A percentile compares a stretch with the other conserved stretches of the same genome.
Evolutionary conservation across 2,329 filamentous ascomycete genomes (phyloP).

Genomic region (Graphilbum ipis-grandicollis): DNA sequence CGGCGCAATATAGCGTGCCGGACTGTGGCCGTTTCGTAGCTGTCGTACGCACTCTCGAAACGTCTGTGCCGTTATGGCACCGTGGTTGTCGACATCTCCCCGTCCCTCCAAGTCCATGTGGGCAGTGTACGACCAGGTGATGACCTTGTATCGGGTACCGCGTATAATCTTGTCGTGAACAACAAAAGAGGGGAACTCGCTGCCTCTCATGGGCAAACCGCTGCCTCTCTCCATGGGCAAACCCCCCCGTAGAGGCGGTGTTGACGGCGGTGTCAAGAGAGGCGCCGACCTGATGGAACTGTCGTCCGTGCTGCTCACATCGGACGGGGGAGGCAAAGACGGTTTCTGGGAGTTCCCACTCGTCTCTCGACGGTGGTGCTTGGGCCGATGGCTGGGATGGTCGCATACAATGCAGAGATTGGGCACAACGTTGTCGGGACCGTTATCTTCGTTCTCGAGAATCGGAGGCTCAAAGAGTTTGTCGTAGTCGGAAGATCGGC

Average conservation of each 20-base stretch:
- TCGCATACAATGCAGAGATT: constrained; percentile 1
- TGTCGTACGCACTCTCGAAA: not conserved
- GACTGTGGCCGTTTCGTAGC: not conserved
- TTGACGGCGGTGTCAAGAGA: no score
- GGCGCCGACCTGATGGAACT: no score
- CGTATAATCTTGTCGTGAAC: not conserved
- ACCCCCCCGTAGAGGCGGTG: no score
- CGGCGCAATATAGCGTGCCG: constrained; percentile 2
- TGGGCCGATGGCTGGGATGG: constrained; percentile 1
- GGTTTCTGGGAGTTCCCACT: no score
- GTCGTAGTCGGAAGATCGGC: no score
- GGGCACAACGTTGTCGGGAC: no score
- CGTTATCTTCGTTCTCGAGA: no score
- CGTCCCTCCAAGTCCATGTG: constrained; percentile 1
- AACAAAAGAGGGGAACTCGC: constrained; percentile 1
- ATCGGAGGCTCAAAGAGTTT: no score
- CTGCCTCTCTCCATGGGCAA: no score
- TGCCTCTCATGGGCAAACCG: no score
- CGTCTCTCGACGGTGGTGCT: not conserved
- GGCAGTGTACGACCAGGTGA: constrained; percentile 3
- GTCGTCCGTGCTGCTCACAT: no score
- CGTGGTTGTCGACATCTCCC: not conserved
- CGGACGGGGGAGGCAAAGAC: no score
- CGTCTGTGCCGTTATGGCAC: not conserved
- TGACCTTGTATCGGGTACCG: not conserved